Percentiles rank a stretch among this genome's conserved stretches.
phyloP scores from a whole-genome alignment of 441 rosid species.

The Gossypium lobatum region DNA sequence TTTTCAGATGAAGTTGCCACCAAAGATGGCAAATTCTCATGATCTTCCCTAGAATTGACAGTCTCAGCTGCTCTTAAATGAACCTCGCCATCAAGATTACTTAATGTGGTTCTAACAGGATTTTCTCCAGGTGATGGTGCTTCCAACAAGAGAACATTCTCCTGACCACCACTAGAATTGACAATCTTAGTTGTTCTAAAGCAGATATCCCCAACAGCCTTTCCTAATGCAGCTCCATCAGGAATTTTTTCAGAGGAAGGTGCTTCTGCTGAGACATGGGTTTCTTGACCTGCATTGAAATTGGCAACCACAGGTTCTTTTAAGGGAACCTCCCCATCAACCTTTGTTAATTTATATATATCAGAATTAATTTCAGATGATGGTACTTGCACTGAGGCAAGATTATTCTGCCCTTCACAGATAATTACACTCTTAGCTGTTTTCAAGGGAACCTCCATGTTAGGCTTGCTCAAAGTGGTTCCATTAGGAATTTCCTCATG shows the following conservation, averaged over 20 bases:
- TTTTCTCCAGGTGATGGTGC: conserved; percentile 5
- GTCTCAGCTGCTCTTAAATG: background rate
- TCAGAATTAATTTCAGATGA: background rate
- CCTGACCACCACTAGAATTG: background rate
- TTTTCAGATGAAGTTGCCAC: conserved; percentile 4
- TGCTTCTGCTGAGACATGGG: background rate
- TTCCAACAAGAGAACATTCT: background rate
- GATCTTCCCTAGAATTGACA: conserved; percentile 3
- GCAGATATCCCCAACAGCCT: background rate
- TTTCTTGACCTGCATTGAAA: background rate
- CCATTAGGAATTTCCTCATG: conserved; percentile 17
- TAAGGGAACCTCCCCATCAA: background rate
- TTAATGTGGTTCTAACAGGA: conserved; percentile 1
- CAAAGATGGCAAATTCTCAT: background rate
- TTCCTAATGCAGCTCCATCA: background rate
- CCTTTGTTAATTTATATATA: background rate
- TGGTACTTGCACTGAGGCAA: background rate
- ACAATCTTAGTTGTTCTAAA: background rate
- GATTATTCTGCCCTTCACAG: background rate
- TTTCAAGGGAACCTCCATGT: background rate
- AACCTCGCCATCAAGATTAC: conserved; percentile 5
- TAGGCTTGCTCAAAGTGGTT: conserved; percentile 10
- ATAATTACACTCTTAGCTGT: background rate
- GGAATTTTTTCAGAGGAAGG: background rate
- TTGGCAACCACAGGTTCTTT: background rate